Conservation (phyloP, 2,329 filamentous ascomycete species). For the Pseudogymnoascus sp. region DNA sequence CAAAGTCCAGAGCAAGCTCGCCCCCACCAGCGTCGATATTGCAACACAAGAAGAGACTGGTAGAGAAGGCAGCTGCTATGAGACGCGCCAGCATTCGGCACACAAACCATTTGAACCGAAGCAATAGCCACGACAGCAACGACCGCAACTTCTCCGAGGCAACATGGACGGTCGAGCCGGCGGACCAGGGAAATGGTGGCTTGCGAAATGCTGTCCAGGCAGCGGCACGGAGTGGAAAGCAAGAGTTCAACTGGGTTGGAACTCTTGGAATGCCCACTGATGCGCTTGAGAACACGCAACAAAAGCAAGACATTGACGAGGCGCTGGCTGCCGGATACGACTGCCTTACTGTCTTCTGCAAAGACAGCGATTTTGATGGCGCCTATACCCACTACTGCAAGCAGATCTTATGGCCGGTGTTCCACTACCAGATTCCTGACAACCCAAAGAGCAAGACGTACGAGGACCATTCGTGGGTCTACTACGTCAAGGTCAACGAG, state of each 20-base stretch:
- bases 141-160: conserved; percentile 68
- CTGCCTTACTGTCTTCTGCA: conserved; percentile 76
- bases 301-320: conserved; percentile 78
- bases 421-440: conserved; percentile 96
- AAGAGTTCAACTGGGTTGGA: conserved; percentile 82
- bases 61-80: conserved; percentile 51
- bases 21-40: conserved; percentile 71
- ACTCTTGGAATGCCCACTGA: conserved; percentile 93
- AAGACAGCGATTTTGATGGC: conserved; percentile 86
- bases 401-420: conserved; percentile 94
- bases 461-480: conserved; percentile 93
- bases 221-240: conserved; percentile 59
- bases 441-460: conserved; percentile 98
- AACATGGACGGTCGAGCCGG: conserved; percentile 74
- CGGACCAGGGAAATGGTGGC: conserved; percentile 88
- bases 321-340: conserved; percentile 73
- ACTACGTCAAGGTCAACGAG: conserved; percentile 87
- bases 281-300: conserved; percentile 63
- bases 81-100: conserved; percentile 52
- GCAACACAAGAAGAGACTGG: conserved; percentile 49
- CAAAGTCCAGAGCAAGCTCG: conserved; percentile 64
- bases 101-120: conserved; percentile 44
- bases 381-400: conserved; percentile 97
- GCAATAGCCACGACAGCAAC: conserved; percentile 59
- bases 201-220: conserved; percentile 82